Percentiles rank a stretch among this genome's conserved stretches.
phyloP scores from a whole-genome alignment of 2,329 filamentous ascomycete species.

The Colletotrichum abscissum region DNA sequence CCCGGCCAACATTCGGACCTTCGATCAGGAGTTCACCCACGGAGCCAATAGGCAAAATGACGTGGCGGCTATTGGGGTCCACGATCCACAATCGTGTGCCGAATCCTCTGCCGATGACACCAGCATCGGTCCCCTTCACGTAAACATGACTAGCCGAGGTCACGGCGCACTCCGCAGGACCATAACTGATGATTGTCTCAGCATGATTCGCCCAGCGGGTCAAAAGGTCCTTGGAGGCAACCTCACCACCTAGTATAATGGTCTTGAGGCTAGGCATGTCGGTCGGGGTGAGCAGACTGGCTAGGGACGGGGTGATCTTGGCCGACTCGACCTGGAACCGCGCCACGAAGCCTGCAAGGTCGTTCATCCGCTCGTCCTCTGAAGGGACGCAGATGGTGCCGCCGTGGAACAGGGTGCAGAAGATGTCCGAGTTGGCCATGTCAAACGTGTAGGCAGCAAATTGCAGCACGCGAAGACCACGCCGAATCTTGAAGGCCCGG shows the following conservation, averaged over 20 bases:
- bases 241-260: background rate
- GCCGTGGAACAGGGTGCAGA: constrained; percentile 29
- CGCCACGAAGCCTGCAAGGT: constrained; percentile 25
- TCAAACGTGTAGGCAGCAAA: constrained; percentile 38
- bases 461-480: constrained; percentile 33
- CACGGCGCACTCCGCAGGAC: background rate
- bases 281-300: constrained; percentile 20
- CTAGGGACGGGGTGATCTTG: constrained; percentile 34
- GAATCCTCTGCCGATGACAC: background rate
- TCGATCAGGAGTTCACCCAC: constrained; percentile 50
- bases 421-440: constrained; percentile 24
- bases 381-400: constrained; percentile 36
- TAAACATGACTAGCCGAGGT: background rate
- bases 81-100: background rate
- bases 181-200: background rate
- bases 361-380: constrained; percentile 25
- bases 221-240: too few species aligned
- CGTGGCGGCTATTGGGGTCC: background rate
- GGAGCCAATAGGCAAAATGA: background rate
- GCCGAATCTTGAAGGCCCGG: constrained; percentile 10
- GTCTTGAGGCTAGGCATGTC: constrained; percentile 15
- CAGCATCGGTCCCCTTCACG: background rate
- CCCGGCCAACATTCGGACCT: constrained; percentile 59
- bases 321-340: constrained; percentile 6
- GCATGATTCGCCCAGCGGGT: too few species aligned